Evolutionary conservation across 2,329 filamentous ascomycete genomes (phyloP).

Genomic region (Penicillium sp.): DNA sequence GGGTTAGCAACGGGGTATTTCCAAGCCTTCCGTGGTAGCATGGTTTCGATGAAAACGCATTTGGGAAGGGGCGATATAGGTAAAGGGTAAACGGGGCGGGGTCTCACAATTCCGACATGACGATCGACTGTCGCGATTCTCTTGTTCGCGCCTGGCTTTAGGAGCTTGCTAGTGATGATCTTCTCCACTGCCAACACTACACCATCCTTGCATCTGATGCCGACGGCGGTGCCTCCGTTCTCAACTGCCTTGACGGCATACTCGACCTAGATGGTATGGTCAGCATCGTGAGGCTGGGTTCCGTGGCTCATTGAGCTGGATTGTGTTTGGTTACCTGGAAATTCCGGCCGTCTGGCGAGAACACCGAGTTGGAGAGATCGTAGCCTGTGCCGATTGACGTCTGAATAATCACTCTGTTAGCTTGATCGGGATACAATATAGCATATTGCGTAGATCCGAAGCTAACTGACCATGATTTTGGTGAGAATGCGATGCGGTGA

Average conservation of each 20-base stretch:
- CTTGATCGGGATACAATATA: not conserved
- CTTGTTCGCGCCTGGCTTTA: constrained; percentile 95
- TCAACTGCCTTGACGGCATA: constrained; percentile 98
- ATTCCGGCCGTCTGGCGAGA: constrained; percentile 97
- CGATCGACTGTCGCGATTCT: constrained; percentile 92
- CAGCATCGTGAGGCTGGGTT: constrained; percentile 9
- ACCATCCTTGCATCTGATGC: constrained; percentile 95
- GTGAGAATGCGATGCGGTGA: constrained; percentile 10
- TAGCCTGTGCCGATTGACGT: constrained; percentile 99
- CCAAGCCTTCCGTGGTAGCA: not conserved
- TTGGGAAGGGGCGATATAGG: too few relatives aligned
- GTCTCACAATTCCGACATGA: constrained; percentile 84
- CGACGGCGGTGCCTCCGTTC: constrained; percentile 93
- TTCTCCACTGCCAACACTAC: constrained; percentile 97
- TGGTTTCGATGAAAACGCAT: not conserved
- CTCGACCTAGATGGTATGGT: constrained; percentile 61
- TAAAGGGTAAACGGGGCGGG: not conserved
- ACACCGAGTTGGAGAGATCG: constrained; percentile 99
- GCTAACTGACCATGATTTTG: constrained; percentile 21
- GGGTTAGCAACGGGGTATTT: not conserved
- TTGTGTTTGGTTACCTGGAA: constrained; percentile 68
- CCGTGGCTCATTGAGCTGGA: not conserved
- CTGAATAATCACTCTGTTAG: constrained; percentile 50
- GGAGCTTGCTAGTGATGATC: constrained; percentile 89
- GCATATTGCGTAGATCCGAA: not conserved